phyloP scores from a whole-genome alignment of 805 yeast genomes.

The Priceomyces fermenticarens region DNA sequence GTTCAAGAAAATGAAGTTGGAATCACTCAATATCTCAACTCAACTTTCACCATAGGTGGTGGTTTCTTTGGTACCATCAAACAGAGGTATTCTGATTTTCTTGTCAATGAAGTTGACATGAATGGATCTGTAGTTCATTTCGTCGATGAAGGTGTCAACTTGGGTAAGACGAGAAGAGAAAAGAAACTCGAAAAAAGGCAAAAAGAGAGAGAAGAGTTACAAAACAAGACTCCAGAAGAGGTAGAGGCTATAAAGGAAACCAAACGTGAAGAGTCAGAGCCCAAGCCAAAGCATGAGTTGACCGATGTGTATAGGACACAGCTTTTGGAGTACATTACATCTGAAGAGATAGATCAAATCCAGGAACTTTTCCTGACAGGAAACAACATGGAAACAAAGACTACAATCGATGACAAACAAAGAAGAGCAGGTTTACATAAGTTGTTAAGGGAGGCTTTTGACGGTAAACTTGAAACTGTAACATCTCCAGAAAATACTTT shows the following conservation, averaged over 20 bases:
- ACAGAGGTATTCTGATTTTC: conserved; percentile 88
- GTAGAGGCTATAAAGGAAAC: conserved; percentile 23
- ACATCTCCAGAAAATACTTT: conserved; percentile 71
- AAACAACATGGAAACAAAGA: conserved; percentile 53
- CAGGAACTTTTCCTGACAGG: conserved; percentile 55
- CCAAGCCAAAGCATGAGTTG: conserved; percentile 38
- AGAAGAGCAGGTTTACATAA: conserved; percentile 79
- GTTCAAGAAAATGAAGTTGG: conserved; percentile 83
- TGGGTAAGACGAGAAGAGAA: conserved; percentile 45
- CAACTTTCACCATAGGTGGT: conserved; percentile 25
- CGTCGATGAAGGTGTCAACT: conserved; percentile 64
- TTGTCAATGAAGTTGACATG: conserved; percentile 81
- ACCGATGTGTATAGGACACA: conserved; percentile 44
- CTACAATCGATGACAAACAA: conserved; percentile 61
- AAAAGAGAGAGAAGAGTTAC: conserved; percentile 34
- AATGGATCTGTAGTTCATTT: conserved; percentile 73
- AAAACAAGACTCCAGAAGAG: conserved; percentile 31
- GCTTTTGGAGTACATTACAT: conserved; percentile 56
- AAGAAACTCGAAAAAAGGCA: conserved; percentile 42
- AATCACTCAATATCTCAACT: conserved; percentile 65
- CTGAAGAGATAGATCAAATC: conserved; percentile 54
- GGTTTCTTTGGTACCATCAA: conserved; percentile 83
- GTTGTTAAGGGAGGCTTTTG: conserved; percentile 68
- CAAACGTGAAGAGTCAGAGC: conserved; percentile 19
- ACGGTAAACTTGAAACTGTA: conserved; percentile 70